These are phyloP conservation scores for Wickerhamiella cacticola DNA, from an alignment of 805 yeast species.

Conservation along the genomic window DNA sequence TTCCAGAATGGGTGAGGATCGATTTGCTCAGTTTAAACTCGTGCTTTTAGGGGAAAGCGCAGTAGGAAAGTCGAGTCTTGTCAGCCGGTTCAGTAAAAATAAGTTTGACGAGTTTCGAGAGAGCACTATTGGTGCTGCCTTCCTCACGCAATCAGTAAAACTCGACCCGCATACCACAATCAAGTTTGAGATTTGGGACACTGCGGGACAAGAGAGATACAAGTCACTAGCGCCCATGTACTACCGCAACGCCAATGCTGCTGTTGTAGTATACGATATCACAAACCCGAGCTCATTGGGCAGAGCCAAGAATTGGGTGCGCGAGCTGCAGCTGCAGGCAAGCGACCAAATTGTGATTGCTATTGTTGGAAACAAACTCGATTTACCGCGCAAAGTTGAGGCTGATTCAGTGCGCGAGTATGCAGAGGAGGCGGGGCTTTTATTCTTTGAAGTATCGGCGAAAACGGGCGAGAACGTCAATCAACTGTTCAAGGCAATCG, in stretches of 20 bases:
- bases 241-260: constrained; percentile 68
- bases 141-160: constrained; percentile 65
- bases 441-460: constrained; percentile 54
- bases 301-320: constrained; percentile 82
- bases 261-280: constrained; percentile 79
- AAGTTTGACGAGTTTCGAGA: constrained; percentile 68
- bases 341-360: constrained; percentile 62
- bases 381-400: constrained; percentile 41
- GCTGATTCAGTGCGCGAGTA: constrained; percentile 36
- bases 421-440: constrained; percentile 41
- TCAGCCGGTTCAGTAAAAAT: constrained; percentile 60
- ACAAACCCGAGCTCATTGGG: constrained; percentile 55
- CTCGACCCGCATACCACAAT: constrained; percentile 34
- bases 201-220: constrained; percentile 91
- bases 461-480: constrained; percentile 54
- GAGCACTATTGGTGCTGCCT: constrained; percentile 98
- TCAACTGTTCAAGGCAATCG: constrained; percentile 36
- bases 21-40: constrained; percentile 47
- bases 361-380: constrained; percentile 77
- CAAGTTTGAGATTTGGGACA: constrained; percentile 58
- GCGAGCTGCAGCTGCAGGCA: constrained; percentile 79
- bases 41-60: constrained; percentile 72
- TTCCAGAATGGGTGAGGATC: constrained; percentile 11
- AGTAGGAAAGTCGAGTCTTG: constrained; percentile 71
- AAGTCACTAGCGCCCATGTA: constrained; percentile 76